Evolutionary conservation across 306 rosid species (phyloP), one percentile per base, ranked within the genome.

Genomic region (Pueraria montana): DNA sequence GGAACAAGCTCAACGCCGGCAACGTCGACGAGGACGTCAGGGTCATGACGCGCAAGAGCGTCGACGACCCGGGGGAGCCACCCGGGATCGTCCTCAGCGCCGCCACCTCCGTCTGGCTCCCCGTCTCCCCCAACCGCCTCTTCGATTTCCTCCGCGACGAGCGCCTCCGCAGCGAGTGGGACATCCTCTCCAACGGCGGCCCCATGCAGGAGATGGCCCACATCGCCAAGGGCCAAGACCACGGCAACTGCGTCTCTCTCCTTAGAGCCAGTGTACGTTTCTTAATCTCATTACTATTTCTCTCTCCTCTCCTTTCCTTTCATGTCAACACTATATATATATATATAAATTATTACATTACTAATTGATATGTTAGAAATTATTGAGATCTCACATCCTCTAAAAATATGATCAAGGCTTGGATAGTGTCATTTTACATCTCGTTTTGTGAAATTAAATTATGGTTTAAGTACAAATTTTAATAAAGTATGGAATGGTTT

Each of bases 181-280:
- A 96, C 84, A 96, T 96, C 13, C 89, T 96, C 11, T 96, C 99
- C 9, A 96, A 96, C 48, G 99, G 99, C 34, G 97, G 99, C 11
- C 99, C 99, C 76, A 96, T 96, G 99, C 98, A 96, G 68, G 99
- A 93, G 79, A 96, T 96, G 97, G 94, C 97, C 59, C 98, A 92
- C 88, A 92, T 96, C 5, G 97, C 99, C 21, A 96, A 96, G 80
- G 97, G 98, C 48, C 97, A 92, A 71, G 93, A 93, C 73, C 98
- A 86, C 18, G 94, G 91, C 78, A 96, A 96, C 79, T 88, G 95
- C 82, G 97, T 96, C 85, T 96, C 99, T 16, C 99, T 96, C 79
- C 89, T 96, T 0, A 85, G 98, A 11, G 94, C 99, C 68, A 80
- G 94, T 70, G 98, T 96, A 86, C 32, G 85, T 2, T 27, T 6